Conservation (phyloP, 305 asterid genomes). For the Solanum aculeatissimum region DNA sequence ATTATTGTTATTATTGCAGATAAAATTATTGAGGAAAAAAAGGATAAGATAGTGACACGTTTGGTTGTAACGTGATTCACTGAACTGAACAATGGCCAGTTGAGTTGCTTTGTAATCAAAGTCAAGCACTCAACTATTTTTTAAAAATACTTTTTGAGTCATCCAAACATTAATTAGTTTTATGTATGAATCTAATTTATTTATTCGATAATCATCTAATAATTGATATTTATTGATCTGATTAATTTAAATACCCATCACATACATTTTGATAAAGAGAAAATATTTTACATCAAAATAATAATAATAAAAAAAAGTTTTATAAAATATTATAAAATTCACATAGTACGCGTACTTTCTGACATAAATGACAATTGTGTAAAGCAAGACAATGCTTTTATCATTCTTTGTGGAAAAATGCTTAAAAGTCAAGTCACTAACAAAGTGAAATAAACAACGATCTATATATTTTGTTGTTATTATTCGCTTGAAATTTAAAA, state of each 20-base stretch:
- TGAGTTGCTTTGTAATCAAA: neutral
- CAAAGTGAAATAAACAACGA: neutral
- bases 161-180: neutral
- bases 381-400: neutral
- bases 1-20: accelerated
- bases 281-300: no score
- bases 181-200: neutral
- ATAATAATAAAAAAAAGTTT: no score
- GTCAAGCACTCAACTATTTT: neutral
- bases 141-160: neutral
- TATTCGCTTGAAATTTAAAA: neutral
- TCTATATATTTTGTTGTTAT: neutral
- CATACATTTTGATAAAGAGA: no score
- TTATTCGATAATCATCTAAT: no score
- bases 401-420: neutral
- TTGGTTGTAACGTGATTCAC: neutral
- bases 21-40: neutral
- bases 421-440: neutral
- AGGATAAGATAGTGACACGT: neutral
- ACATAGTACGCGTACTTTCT: no score
- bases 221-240: no score
- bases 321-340: no score
- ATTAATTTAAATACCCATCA: no score
- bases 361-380: no score
- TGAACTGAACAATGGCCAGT: neutral